Base-by-base conservation (phyloP, 148 eudicot species). In the Euryodendron excelsum region DNA sequence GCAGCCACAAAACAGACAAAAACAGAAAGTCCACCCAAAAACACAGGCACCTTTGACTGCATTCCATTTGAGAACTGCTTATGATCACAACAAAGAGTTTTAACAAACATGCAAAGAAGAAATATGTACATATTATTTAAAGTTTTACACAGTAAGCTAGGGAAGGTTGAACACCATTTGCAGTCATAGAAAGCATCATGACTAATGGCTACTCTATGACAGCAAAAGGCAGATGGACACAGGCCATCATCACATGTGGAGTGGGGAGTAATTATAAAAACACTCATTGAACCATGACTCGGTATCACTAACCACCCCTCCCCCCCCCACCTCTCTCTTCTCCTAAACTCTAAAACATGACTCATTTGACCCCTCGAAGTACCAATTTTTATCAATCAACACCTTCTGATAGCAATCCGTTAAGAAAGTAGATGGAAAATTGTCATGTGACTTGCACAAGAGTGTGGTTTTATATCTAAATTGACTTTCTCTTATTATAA, bases 21-120 rank as follows among this genome's bases (percentile, higher is more conserved):
- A 60, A 93, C 79, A 34, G 99, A 96, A 50, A 92, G 79, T 80
- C 89, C 93, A 78, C 95, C 97, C 80, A 96, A 80, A 77, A 83
- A 88, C 77, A 81, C 83, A 86, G 99, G 99, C 81, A 95, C 93
- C 82, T 86, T 91, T 73, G 93, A 87, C 68, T 87, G 90, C 74
- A 84, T 80, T 45, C 84, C 86, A 77, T 77, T 83, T 80, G 89
- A 78, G 31, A 90, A 72, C 98, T 96, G 90, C 65, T 36, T 17
- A 50, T 21, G 52, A 61, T 23, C 20, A 62, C 23, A 62, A 23
- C 47, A 53, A 37, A 73, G 41, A 75, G 77, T 21, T 70, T 50
- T 58, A 9, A 72, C 45, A 69, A 73, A 15, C 44, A 44, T 45
- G 0, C 18, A 52, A 52, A 72, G 61, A 72, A 52, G 25, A 52